Evolutionary conservation across 1,284 basidiomycete species (phyloP).

Genomic region (Austroboletus olivaceoglutinosus): DNA sequence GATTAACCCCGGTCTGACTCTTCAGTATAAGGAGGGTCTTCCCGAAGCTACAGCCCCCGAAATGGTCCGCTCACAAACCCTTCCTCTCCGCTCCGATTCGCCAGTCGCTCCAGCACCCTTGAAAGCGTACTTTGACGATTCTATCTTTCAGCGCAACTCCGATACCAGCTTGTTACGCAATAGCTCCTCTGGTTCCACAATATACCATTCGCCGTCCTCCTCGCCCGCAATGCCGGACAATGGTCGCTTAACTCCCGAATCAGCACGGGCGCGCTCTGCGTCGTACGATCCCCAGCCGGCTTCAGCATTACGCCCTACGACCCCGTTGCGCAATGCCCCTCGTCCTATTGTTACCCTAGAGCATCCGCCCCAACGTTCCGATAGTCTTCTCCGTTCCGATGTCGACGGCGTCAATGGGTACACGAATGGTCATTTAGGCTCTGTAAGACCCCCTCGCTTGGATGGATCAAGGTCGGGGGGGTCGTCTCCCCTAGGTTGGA

Average conservation of each 20-base stretch:
- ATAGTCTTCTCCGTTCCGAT: slow-evolving; percentile 21
- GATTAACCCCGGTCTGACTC: slow-evolving; percentile 42
- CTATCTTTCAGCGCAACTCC: slow-evolving; percentile 17
- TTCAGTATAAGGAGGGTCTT: slow-evolving; percentile 31
- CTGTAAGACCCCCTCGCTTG: slow-evolving; percentile 14
- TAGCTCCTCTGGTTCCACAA: slow-evolving; percentile 28
- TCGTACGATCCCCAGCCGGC: slow-evolving; percentile 22
- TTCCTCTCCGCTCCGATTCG: slow-evolving; percentile 23
- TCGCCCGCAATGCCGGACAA: slow-evolving; percentile 29
- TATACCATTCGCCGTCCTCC: slow-evolving; percentile 33
- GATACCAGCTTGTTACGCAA: slow-evolving; percentile 25
- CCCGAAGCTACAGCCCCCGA: slow-evolving; percentile 37
- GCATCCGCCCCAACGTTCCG: slow-evolving; percentile 25
- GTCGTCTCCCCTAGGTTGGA: slow-evolving; percentile 20
- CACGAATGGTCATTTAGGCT: slow-evolving; percentile 8
- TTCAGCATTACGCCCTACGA: slow-evolving; percentile 9
- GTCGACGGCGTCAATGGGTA: background rate
- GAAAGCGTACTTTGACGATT: slow-evolving; percentile 15
- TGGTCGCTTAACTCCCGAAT: slow-evolving; percentile 19
- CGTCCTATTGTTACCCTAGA: slow-evolving; percentile 26
- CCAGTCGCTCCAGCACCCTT: slow-evolving; percentile 20
- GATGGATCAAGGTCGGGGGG: slow-evolving; percentile 20
- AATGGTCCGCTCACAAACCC: slow-evolving; percentile 35
- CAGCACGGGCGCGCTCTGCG: slow-evolving; percentile 18
- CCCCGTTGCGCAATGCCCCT: slow-evolving; percentile 17